These are phyloP conservation scores for Zymoseptoria brevis DNA, from an alignment of 2,329 filamentous ascomycete genomes.

Conservation along the genomic window DNA sequence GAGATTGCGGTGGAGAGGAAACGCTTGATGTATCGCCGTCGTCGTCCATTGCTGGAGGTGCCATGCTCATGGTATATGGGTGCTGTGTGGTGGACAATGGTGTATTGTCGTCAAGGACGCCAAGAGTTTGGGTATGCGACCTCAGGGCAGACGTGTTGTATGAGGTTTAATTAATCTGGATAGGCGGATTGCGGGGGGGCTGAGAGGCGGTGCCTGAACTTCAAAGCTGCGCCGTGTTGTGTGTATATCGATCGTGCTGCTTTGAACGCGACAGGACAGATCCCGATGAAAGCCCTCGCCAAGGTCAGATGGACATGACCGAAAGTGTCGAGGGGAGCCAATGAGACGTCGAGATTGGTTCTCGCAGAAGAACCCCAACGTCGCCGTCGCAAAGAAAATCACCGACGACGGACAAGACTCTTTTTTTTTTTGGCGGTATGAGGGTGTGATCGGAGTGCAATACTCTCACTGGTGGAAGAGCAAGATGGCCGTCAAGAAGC, in stretches of 20 bases:
- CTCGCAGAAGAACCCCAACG: too few relatives aligned
- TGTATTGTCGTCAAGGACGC: neutral
- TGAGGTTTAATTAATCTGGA: neutral
- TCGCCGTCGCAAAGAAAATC: neutral
- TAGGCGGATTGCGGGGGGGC: neutral
- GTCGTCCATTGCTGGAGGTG: neutral
- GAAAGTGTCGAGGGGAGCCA: neutral
- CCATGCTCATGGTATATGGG: neutral
- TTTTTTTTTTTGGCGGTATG: neutral
- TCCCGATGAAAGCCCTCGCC: neutral
- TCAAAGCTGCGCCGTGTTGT: neutral
- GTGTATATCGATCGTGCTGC: neutral
- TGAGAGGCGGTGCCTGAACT: neutral
- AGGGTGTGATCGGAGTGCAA: neutral
- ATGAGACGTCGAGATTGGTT: neutral
- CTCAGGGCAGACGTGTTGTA: too few relatives aligned
- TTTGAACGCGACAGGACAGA: neutral
- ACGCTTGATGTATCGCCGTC: slow-evolving; percentile 11
- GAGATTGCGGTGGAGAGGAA: slow-evolving; percentile 22
- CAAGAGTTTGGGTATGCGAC: neutral
- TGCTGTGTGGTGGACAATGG: neutral
- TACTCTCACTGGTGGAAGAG: neutral
- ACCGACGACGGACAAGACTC: neutral
- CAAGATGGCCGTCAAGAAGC: neutral
- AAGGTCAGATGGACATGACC: neutral